These are phyloP conservation scores for Pouteria glomerata DNA, from an alignment of 148 eudicot genomes.

Conservation along the genomic window DNA sequence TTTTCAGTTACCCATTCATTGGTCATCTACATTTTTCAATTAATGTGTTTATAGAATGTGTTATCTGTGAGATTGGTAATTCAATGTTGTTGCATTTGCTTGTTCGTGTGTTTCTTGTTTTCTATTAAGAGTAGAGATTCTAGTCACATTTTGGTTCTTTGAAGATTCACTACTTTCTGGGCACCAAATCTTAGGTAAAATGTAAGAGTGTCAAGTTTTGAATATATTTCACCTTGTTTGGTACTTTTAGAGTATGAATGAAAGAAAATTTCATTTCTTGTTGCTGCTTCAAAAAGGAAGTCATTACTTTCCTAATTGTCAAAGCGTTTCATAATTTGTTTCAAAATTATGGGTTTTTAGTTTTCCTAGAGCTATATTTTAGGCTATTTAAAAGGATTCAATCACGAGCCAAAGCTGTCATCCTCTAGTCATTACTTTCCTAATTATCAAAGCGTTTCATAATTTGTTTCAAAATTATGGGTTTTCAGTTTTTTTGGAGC, in stretches of 20 bases:
- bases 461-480: too few species aligned
- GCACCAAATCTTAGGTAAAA: too few species aligned
- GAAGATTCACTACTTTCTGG: background rate
- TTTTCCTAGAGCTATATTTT: too few species aligned
- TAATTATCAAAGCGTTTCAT: too few species aligned
- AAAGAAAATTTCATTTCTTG: background rate
- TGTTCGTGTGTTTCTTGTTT: background rate
- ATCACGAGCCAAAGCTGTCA: too few species aligned
- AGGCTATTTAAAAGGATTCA: too few species aligned
- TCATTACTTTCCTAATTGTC: background rate
- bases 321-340: too few species aligned
- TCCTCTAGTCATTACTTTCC: too few species aligned
- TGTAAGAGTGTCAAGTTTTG: background rate
- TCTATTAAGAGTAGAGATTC: background rate
- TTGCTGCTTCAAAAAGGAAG: background rate
- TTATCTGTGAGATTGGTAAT: background rate
- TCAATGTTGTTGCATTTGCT: background rate
- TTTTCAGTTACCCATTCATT: slow-evolving; percentile 3
- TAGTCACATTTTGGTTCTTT: background rate
- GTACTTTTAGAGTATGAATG: background rate
- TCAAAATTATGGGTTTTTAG: too few species aligned
- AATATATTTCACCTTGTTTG: background rate
- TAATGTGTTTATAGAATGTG: background rate
- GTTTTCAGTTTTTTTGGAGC: background rate
- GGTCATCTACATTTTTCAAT: too few species aligned